Evolutionary conservation across 805 yeast species (phyloP).

Genomic region (Candida sphagnicola): DNA sequence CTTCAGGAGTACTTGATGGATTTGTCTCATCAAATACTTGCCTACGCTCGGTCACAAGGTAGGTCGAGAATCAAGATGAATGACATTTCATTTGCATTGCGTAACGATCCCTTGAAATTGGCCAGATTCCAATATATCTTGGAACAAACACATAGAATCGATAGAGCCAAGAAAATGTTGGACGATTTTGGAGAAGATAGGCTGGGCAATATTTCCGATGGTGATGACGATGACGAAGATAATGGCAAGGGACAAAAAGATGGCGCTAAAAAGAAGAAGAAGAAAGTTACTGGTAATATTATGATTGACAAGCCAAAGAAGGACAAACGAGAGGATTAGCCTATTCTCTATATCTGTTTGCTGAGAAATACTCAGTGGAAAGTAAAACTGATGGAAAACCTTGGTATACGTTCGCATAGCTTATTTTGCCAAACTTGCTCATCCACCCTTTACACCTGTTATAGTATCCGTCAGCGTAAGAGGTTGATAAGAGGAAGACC

Average conservation of each 20-base stretch:
- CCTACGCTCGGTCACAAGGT: constrained; percentile 35
- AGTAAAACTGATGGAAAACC: background rate
- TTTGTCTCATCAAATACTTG: constrained; percentile 27
- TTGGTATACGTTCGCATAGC: too few species aligned
- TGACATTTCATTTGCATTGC: constrained; percentile 37
- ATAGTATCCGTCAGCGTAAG: too few species aligned
- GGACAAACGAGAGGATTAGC: constrained; percentile 1
- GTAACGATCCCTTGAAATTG: constrained; percentile 40
- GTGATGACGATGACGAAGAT: constrained; percentile 13
- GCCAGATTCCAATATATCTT: constrained; percentile 38
- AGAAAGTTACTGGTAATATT: constrained; percentile 16
- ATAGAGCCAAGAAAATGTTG: constrained; percentile 37
- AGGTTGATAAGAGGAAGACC: too few species aligned
- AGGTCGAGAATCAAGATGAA: constrained; percentile 37
- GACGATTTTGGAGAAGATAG: constrained; percentile 23
- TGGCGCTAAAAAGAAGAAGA: constrained; percentile 14
- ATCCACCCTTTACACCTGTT: too few species aligned
- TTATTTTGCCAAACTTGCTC: too few species aligned
- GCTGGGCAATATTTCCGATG: constrained; percentile 4
- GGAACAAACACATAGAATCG: constrained; percentile 34
- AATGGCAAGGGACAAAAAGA: constrained; percentile 7
- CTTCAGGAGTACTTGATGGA: constrained; percentile 35
- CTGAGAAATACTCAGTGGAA: too few species aligned
- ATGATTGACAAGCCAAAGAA: constrained; percentile 9
- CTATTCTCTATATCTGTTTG: too few species aligned